phyloP scores from a whole-genome alignment of 1,139 yeast species.

The Candida sanyaensis region DNA sequence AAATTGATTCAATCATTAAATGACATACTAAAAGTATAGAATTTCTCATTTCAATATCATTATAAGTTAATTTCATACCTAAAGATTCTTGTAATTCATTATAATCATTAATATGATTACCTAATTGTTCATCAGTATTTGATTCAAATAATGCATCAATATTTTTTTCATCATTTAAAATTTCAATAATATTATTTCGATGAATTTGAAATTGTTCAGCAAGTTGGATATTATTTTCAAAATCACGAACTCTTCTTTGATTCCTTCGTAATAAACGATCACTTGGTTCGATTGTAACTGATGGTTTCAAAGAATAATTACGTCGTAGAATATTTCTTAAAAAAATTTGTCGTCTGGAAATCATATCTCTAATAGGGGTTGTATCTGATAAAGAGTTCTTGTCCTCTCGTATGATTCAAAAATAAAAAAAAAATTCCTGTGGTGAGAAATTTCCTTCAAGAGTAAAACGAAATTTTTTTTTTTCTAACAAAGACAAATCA shows the following conservation, averaged over 20 bases:
- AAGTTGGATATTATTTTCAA: constrained; percentile 10
- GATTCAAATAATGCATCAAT: constrained; percentile 18
- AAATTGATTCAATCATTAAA: constrained; percentile 21
- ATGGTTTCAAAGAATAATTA: not conserved
- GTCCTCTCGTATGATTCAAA: not conserved
- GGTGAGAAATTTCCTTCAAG: too few species aligned
- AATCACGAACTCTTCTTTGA: constrained; percentile 10
- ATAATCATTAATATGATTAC: constrained; percentile 2
- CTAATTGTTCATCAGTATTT: not conserved
- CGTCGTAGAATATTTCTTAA: constrained; percentile 3
- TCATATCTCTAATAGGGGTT: not conserved
- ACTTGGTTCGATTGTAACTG: not conserved
- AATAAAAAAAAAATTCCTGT: too few species aligned
- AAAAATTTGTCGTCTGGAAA: not conserved
- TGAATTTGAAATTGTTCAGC: constrained; percentile 20
- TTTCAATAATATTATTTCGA: constrained; percentile 19
- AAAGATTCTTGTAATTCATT: constrained; percentile 7
- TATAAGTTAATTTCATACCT: constrained; percentile 15
- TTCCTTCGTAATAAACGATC: constrained; percentile 5
- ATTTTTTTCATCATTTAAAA: constrained; percentile 18
- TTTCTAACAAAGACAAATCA: too few species aligned
- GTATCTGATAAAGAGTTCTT: not conserved
- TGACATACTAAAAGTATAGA: constrained; percentile 20
- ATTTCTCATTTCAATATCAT: constrained; percentile 21
- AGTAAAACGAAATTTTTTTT: too few species aligned